Percentiles rank a stretch among this genome's conserved stretches.
These are phyloP conservation scores for Micractinium conductrix DNA, from an alignment of 139 green algal species.

Conservation along the genomic window DNA sequence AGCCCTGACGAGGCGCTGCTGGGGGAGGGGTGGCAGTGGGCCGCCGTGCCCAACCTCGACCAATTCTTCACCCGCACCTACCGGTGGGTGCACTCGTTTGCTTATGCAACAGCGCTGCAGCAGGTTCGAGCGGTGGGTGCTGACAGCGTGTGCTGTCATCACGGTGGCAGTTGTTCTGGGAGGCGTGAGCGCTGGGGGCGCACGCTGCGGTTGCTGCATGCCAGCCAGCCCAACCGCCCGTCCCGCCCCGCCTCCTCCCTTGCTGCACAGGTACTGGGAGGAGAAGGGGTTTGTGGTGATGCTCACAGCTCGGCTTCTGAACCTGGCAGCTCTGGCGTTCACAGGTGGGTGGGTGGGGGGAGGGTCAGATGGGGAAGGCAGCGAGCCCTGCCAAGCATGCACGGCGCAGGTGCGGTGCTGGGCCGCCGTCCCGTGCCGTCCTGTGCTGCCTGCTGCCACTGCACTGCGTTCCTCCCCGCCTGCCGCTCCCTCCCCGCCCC, in stretches of 20 bases:
- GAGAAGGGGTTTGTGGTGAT: slow-evolving; percentile 79
- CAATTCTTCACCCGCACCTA: slow-evolving; percentile 86
- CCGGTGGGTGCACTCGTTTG: slow-evolving; percentile 62
- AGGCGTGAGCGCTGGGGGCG: background rate
- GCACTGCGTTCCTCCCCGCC: background rate
- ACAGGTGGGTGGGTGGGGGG: slow-evolving; percentile 70
- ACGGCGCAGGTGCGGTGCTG: too few relatives aligned
- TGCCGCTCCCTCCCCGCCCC: too few relatives aligned
- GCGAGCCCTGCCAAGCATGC: too few relatives aligned
- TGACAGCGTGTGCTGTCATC: background rate
- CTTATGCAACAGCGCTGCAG: background rate
- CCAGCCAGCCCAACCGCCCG: background rate
- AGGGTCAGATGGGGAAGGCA: too few relatives aligned
- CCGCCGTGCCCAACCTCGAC: slow-evolving; percentile 81
- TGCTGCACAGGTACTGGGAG: slow-evolving; percentile 81
- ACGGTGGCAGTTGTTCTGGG: background rate
- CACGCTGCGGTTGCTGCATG: background rate
- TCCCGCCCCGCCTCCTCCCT: background rate
- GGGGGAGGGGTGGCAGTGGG: slow-evolving; percentile 63
- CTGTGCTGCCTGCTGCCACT: background rate
- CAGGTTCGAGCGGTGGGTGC: background rate
- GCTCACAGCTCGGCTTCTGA: slow-evolving; percentile 74
- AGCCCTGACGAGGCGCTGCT: background rate
- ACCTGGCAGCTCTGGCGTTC: slow-evolving; percentile 91
- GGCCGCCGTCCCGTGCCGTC: too few relatives aligned